Evolutionary conservation across 257 asterid genomes (phyloP), one percentile per base, ranked within the genome.

Genomic region (Solanum peruvianum): DNA sequence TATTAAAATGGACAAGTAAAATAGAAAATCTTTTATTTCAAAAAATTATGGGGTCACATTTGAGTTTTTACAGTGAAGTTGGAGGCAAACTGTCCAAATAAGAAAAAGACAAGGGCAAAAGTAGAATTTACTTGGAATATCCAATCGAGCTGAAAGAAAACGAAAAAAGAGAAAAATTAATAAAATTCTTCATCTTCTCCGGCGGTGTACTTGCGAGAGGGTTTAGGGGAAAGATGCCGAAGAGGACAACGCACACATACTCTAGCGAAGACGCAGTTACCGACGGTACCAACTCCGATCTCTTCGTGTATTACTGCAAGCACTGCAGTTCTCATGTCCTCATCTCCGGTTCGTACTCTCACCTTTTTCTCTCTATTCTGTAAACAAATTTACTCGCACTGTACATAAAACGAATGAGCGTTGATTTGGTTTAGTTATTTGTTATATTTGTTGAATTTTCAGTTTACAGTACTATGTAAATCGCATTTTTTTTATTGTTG

Each of bases 281-380:
- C 15, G 98, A 94, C 72, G 98, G 97, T 9, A 95, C 98, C 4
- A 93, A 96, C 85, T 95, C 99, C 83, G 98, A 96, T 89, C 98
- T 96, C 87, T 96, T 94, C 89, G 98, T 96, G 87, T 96, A 96
- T 90, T 96, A 95, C 90, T 96, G 99, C 96, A 96, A 95, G 91
- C 98, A 93, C 91, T 95, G 99, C 91, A 93, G 95, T 88, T 94
- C 96, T 39, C 99, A 96, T 88, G 98, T 96, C 91, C 99, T 96
- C 89, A 96, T 96, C 90, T 95, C 99, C 81, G 99, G 98, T 96
- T 91, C 81, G 37, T 9, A 71, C 49, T 29, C 45, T 2, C 33
- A 12, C 42, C 76, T 86, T 27, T 73, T 52, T 47, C 52, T 83
- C 70, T 86, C 56, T 29, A 67, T 12, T 66, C n/a, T 58, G 12